Evolutionary conservation across 2,329 filamentous ascomycete genomes (phyloP), one percentile per base, ranked within the genome.

Genomic region (Emergomyces orientalis): DNA sequence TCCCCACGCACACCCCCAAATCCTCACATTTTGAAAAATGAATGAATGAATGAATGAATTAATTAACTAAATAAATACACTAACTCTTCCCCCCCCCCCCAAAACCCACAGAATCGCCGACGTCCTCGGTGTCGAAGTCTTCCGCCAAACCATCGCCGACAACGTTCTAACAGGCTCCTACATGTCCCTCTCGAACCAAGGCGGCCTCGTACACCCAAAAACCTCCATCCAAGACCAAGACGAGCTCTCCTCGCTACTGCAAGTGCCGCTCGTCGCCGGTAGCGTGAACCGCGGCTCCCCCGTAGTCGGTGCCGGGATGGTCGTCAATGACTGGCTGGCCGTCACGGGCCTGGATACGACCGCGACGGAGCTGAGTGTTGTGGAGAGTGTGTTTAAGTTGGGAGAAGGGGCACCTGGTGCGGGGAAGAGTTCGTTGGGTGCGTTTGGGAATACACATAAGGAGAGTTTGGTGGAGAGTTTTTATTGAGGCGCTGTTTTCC

Each of bases 391-490:
- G 67, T 99, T 99, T 82, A 86, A 91, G 71, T 82, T 99, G 56
- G 92, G 92, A 67, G 93, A 97, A 81, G 91, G 90, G 70, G 80
- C 79, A 3, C 70, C 72, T 68, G 86, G 57, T 41, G 65, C 62
- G 34, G 52, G 67, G 86, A 72, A 87, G 37, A 43, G 85, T 71
- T 91, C 93, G 79, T 90, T 90, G 76, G 89, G 87, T 60, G 87
- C 80, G 0, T 64, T 67, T 60, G 71, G 69, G 27, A 71, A 68
- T 64, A 68, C 70, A 69, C 87, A 97, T 81, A 97, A 97, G 85
- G 93, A 97, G 76, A 94, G 91, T 68, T 96, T 99, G 86, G 94
- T 99, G 66, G 94, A 99, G 82, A 96, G 90, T 71, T 99, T 97
- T 81, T 99, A 99, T 81, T 99, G 27, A 83, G 52, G 30, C 47